A percentile compares a stretch with the other conserved stretches of the same genome.
These are phyloP conservation scores for Plasmodium sp. DNA, from an alignment of 169 alveolate genomes.

Conservation along the genomic window DNA sequence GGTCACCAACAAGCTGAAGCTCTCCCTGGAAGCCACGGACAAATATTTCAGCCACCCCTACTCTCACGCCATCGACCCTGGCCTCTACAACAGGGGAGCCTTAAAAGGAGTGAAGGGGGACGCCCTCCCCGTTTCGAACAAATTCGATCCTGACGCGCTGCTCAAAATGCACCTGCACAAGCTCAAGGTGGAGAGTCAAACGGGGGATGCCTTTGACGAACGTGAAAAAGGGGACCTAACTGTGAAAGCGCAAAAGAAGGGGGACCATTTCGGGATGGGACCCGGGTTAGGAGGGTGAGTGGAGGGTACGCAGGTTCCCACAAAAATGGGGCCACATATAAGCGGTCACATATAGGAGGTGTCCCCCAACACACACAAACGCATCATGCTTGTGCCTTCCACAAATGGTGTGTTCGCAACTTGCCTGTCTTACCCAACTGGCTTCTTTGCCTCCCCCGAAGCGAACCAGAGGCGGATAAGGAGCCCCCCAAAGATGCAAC, in stretches of 20 bases:
- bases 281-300: background rate
- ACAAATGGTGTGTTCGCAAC: background rate
- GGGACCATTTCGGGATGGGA: background rate
- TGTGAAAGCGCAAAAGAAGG: background rate
- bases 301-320: background rate
- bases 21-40: slow-evolving; percentile 15
- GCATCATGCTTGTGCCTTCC: background rate
- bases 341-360: background rate
- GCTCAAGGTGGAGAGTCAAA: background rate
- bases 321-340: background rate
- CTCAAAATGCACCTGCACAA: slow-evolving; percentile 27
- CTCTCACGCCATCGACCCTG: slow-evolving; percentile 16
- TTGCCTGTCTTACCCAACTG: background rate
- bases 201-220: background rate
- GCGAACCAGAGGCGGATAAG: background rate
- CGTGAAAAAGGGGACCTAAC: background rate
- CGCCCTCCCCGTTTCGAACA: background rate
- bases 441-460: background rate
- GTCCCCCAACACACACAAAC: background rate
- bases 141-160: background rate
- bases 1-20: slow-evolving; percentile 20
- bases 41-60: slow-evolving; percentile 7
- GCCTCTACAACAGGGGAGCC: background rate
- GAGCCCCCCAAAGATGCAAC: background rate
- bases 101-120: background rate